Evolutionary conservation across 1,284 basidiomycete species (phyloP).

Genomic region (Sporisorium graminicola): DNA sequence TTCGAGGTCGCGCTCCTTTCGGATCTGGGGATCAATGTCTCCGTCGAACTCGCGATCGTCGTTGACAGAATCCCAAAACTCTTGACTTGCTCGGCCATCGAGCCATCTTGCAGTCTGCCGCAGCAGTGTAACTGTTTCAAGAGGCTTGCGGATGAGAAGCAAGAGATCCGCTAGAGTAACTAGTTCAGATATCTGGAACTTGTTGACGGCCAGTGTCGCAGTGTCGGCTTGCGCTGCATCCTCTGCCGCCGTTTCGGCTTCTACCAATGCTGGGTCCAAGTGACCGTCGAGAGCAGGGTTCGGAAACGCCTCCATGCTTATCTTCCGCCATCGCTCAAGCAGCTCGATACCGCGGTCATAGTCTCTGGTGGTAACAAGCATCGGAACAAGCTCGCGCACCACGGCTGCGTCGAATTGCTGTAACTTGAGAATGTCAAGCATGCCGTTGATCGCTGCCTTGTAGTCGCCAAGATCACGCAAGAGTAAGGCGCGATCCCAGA

Average conservation of each 20-base stretch:
- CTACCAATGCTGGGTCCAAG: slow-evolving; percentile 34
- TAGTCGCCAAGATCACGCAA: slow-evolving; percentile 81
- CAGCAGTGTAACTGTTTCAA: slow-evolving; percentile 79
- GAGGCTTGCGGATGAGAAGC: slow-evolving; percentile 79
- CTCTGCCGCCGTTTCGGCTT: slow-evolving; percentile 1
- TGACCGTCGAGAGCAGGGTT: slow-evolving; percentile 41
- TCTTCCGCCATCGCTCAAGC: slow-evolving; percentile 77
- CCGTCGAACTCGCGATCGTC: slow-evolving; percentile 87
- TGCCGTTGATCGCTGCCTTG: slow-evolving; percentile 82
- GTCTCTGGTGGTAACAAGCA: slow-evolving; percentile 81
- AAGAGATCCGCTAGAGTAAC: slow-evolving; percentile 86
- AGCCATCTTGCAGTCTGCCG: slow-evolving; percentile 87
- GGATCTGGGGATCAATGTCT: slow-evolving; percentile 38
- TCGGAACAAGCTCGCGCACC: slow-evolving; percentile 81
- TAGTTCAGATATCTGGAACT: slow-evolving; percentile 71
- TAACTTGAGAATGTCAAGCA: slow-evolving; percentile 80
- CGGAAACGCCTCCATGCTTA: slow-evolving; percentile 66
- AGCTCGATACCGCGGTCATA: slow-evolving; percentile 77
- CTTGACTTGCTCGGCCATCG: slow-evolving; percentile 80
- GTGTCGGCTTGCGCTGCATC: neutral
- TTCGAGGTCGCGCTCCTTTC: slow-evolving; percentile 60
- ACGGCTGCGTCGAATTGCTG: slow-evolving; percentile 85
- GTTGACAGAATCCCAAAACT: slow-evolving; percentile 81
- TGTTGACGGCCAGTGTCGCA: slow-evolving; percentile 22
- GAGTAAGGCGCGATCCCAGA: slow-evolving; percentile 90